Evolutionary conservation across 768 basidiomycete species (phyloP), one percentile per base, ranked within the genome.

Genomic region (Scleroderma citrinum): DNA sequence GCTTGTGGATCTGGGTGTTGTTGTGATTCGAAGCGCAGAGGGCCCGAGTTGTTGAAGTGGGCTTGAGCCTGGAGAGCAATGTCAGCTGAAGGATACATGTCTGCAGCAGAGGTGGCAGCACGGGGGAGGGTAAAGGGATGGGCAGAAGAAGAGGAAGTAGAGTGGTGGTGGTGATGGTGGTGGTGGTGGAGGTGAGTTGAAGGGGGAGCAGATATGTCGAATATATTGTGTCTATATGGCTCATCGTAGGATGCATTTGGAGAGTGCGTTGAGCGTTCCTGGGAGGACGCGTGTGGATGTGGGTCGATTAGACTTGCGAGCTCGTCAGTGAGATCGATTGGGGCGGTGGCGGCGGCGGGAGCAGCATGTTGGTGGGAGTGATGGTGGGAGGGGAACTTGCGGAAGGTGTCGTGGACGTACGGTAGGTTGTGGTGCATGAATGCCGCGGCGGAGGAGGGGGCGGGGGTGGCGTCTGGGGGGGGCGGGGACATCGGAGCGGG

Each of bases 291-390:
- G 50, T 65, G 63, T 3, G 59, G 52, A 59, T 62, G 55, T 1
- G 67, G 55, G 48, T 66, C 72, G 64, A 84, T 81, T 52, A 86
- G 74, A 10, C 66, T 73, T 1, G 78, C 83, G 30, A 87, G 76
- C 54, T 88, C 87, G 64, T 87, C 85, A 35, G 71, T 68, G 56
- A 87, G 80, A 65, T 87, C 83, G 63, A 78, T 74, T 51, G 44
- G 49, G 50, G 24, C 24, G 23, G 47, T 21, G 8, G 37, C 46
- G 35, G 44, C 46, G 46, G 46, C 56, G 39, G 52, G 0, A 46
- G 57, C 8, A 21, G 49, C 34, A 37, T 30, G 52, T 37, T 57
- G 59, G 1, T 58, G 26, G 3, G 49, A 59, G 11, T 57, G 55
- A 0, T 53, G 31, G 6, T 61, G 62, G 8, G 52, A 54, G 47